Conservation (phyloP, 371 early-diverging fungal species). For the Chytridium lagenaria region DNA sequence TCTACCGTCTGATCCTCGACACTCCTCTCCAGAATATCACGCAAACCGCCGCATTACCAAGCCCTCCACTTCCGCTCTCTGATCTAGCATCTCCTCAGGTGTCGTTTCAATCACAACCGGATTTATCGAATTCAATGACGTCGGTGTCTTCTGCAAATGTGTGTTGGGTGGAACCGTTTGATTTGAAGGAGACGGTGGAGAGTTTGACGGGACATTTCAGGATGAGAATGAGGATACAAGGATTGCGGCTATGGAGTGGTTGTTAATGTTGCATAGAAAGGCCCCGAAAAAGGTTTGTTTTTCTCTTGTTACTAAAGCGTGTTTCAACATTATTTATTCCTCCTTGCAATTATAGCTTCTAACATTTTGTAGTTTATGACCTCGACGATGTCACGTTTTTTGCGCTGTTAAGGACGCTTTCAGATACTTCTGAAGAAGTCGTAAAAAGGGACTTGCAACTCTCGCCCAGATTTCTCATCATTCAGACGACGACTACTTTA, state of each 20-base stretch:
- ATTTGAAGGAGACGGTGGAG: constrained; percentile 76
- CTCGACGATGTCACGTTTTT: constrained; percentile 83
- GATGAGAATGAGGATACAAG: constrained; percentile 88
- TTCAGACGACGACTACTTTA: constrained; percentile 80
- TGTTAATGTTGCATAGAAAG: constrained; percentile 88
- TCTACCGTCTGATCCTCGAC: constrained; percentile 74
- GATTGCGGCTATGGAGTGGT: constrained; percentile 87
- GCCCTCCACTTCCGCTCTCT: constrained; percentile 20
- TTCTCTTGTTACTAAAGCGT: constrained; percentile 51
- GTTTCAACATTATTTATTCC: too few species aligned
- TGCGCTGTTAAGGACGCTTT: constrained; percentile 80
- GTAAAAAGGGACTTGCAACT: constrained; percentile 85
- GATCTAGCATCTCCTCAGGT: not conserved
- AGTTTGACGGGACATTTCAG: constrained; percentile 76
- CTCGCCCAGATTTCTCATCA: constrained; percentile 90
- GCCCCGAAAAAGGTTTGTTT: constrained; percentile 76
- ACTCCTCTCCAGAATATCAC: constrained; percentile 22
- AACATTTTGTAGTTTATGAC: too few species aligned
- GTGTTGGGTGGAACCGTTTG: constrained; percentile 51
- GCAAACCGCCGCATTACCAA: constrained; percentile 9
- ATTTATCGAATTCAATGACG: constrained; percentile 27
- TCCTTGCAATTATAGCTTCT: too few species aligned
- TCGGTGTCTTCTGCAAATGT: constrained; percentile 21
- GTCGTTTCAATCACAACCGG: constrained; percentile 36
- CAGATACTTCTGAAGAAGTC: constrained; percentile 89